Conservation (phyloP, 495 filamentous ascomycete genomes). For the Aspergillus diversus region DNA sequence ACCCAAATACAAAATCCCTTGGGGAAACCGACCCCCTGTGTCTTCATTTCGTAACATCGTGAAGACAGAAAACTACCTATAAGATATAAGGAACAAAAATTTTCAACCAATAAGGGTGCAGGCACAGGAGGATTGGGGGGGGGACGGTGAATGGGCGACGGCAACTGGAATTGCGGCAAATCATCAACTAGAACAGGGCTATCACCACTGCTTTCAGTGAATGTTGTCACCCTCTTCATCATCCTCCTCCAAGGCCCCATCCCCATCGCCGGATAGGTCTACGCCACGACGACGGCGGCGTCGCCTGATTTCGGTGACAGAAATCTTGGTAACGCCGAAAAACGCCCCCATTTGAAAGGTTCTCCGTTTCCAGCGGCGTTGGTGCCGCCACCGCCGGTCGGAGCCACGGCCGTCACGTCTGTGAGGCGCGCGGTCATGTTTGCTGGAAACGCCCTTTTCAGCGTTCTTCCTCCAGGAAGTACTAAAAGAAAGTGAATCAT, state of each 20-base stretch:
- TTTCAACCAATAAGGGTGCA: not conserved
- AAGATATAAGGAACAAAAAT: slow-evolving; percentile 1
- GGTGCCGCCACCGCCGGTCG: slow-evolving; percentile 38
- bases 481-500: slow-evolving; percentile 37
- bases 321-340: slow-evolving; percentile 49
- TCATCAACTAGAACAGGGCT: slow-evolving; percentile 36
- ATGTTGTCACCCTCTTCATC: slow-evolving; percentile 54
- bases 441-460: slow-evolving; percentile 65
- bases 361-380: slow-evolving; percentile 39
- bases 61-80: slow-evolving; percentile 17
- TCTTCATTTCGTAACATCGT: slow-evolving; percentile 19
- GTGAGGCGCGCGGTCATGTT: slow-evolving; percentile 48
- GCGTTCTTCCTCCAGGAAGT: slow-evolving; percentile 92
- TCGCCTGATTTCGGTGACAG: slow-evolving; percentile 38
- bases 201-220: slow-evolving; percentile 34
- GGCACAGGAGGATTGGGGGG: slow-evolving; percentile 9
- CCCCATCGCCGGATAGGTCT: slow-evolving; percentile 43
- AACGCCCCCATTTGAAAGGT: slow-evolving; percentile 44
- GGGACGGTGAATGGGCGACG: slow-evolving; percentile 16
- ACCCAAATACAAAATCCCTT: slow-evolving; percentile 12
- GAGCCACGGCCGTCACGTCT: slow-evolving; percentile 47
- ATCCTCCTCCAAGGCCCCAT: slow-evolving; percentile 48
- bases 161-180: slow-evolving; percentile 19
- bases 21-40: slow-evolving; percentile 7
- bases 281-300: slow-evolving; percentile 28